Evolutionary conservation across 768 basidiomycete genomes (phyloP).

Genomic region (Galerina sulciceps): DNA sequence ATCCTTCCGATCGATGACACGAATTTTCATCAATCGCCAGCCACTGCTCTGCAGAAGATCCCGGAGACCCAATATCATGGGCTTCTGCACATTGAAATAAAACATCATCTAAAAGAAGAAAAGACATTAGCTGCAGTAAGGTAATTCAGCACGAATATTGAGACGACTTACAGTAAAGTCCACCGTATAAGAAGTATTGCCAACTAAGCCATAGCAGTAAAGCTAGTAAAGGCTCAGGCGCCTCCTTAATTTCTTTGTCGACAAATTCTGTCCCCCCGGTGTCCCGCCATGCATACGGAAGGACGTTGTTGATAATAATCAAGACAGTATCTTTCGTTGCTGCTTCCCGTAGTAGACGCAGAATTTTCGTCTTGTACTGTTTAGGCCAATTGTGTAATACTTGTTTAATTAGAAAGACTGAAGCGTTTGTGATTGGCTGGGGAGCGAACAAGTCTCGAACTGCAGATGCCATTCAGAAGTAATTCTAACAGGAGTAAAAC

Average conservation of each 20-base stretch:
- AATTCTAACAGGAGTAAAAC: neutral
- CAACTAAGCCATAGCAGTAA: neutral
- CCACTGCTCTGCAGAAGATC: constrained; percentile 34
- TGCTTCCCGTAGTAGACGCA: neutral
- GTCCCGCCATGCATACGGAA: neutral
- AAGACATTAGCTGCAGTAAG: constrained; percentile 25
- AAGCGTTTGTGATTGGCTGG: neutral
- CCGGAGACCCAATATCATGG: constrained; percentile 12
- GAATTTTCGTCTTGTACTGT: neutral
- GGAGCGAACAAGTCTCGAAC: constrained; percentile 1
- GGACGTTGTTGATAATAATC: neutral
- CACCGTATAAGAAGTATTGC: neutral
- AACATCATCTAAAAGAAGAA: constrained; percentile 86
- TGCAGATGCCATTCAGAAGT: neutral
- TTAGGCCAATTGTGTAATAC: neutral
- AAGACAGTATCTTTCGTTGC: neutral
- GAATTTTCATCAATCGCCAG: too few relatives aligned
- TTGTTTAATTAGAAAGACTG: constrained; percentile 4
- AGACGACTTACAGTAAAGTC: too few relatives aligned
- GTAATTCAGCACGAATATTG: constrained; percentile 29
- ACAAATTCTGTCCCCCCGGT: neutral
- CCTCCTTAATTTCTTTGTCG: neutral
- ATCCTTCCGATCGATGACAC: too few relatives aligned
- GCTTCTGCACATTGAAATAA: constrained; percentile 61
- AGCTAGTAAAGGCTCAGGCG: neutral